Conservation (phyloP, 2,329 filamentous ascomycete species). For the Tolypocladium capitatum region DNA sequence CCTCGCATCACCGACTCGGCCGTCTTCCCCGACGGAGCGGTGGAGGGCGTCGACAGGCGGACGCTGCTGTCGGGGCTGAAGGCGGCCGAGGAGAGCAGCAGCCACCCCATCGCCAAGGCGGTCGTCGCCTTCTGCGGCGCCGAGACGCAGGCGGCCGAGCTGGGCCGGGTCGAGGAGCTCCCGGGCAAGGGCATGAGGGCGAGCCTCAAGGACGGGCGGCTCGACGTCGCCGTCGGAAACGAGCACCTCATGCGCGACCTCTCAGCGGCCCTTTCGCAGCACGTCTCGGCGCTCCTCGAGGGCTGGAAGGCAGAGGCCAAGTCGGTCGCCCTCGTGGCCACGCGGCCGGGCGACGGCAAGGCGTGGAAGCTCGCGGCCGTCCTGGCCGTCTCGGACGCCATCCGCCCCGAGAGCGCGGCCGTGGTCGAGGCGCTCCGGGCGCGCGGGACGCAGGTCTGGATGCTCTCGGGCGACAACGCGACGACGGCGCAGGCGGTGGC, state of each 20-base stretch:
- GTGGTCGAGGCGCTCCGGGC: slow-evolving; percentile 53
- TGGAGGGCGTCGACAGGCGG: slow-evolving; percentile 11
- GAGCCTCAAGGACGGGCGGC: slow-evolving; percentile 24
- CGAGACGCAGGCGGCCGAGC: slow-evolving; percentile 16
- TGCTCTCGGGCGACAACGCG: slow-evolving; percentile 86
- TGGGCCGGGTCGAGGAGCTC: slow-evolving; percentile 46
- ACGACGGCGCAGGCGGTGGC: slow-evolving; percentile 75
- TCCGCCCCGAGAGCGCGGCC: slow-evolving; percentile 56
- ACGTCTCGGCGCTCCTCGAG: slow-evolving; percentile 25
- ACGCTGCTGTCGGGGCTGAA: slow-evolving; percentile 40
- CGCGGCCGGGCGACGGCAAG: slow-evolving; percentile 13
- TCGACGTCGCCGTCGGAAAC: slow-evolving; percentile 56
- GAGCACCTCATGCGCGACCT: slow-evolving; percentile 51
- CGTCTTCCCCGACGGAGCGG: slow-evolving; percentile 20
- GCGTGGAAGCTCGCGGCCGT: slow-evolving; percentile 44
- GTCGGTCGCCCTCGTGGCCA: slow-evolving; percentile 48
- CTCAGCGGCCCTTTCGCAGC: slow-evolving; percentile 23
- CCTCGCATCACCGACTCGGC: slow-evolving; percentile 50
- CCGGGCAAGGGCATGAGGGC: slow-evolving; percentile 60
- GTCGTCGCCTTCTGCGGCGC: slow-evolving; percentile 47
- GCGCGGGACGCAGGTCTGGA: slow-evolving; percentile 65
- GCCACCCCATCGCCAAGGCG: slow-evolving; percentile 62
- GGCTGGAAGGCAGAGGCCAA: slow-evolving; percentile 51
- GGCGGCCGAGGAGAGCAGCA: slow-evolving; percentile 56
- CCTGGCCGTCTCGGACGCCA: slow-evolving; percentile 68